Base-by-base conservation (phyloP, 768 basidiomycete genomes). In the Phaeotremella skinneri region DNA sequence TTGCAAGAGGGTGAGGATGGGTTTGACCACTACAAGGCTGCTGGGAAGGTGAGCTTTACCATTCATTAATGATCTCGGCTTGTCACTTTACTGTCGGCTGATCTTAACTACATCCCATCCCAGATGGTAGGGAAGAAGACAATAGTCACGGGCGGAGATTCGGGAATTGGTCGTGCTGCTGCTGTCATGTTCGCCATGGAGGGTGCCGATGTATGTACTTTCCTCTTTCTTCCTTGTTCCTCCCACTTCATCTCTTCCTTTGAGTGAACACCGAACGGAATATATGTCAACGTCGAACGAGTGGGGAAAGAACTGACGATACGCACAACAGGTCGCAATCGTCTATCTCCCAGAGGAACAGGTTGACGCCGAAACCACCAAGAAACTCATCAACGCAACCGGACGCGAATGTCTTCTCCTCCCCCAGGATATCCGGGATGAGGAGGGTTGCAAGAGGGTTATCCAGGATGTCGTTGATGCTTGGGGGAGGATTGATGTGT, bases 341-440 rank as follows among this genome's bases (percentile, higher is more conserved):
- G 69, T 65, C 27, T 81, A 84, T 73, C 79, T 85, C 1, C 82
- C 83, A 1, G 79, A 82, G 60, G 85, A 85, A 66, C 78, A 81
- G 60, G 75, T 79, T 37, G 84, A 85, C 59, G 72, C 72, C 49
- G 68, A 74, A 30, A 68, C 70, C 52, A 64, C 65, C 49, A 68
- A 73, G 59, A 41, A 59, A 25, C 52, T 69, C 48, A 69, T 71
- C 56, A 63, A 58, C 49, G 55, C 52, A 17, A 56, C 67, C 32
- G 70, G 69, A 26, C 64, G 67, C 23, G 52, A 72, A 49, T 75
- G 72, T 49, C 54, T 76, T 21, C 59, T 69, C 47, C 57, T 78
- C 58, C 72, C 75, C 11, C 73, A 76, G 60, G 76, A 78, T 52
- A 74, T 75, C 56, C 62, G 76, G 42, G 72, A 75, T 48, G 72